Evolutionary conservation across 2,329 filamentous ascomycete genomes (phyloP).

Genomic region (Calonectria pseudoreteaudii): DNA sequence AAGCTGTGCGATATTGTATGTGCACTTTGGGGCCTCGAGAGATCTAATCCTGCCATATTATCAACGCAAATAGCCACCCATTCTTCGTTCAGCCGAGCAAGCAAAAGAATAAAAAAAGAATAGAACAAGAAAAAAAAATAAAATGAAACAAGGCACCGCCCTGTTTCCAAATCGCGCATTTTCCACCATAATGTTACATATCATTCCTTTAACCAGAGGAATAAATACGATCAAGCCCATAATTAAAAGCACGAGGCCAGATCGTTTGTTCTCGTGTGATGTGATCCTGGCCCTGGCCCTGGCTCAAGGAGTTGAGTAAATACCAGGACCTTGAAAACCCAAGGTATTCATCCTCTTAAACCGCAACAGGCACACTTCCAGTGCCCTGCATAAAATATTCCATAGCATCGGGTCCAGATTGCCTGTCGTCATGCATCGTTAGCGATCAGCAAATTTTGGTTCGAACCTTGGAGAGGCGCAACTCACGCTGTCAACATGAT

Average conservation of each 20-base stretch:
- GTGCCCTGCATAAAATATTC: slow-evolving; percentile 52
- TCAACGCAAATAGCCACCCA: no score
- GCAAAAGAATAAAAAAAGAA: no score
- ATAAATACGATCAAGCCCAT: background rate
- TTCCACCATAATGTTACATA: background rate
- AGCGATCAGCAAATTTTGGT: background rate
- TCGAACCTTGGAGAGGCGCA: background rate
- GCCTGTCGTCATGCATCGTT: slow-evolving; percentile 37
- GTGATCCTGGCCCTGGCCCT: no score
- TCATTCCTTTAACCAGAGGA: no score
- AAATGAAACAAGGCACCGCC: background rate
- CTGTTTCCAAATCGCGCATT: background rate
- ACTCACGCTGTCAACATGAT: slow-evolving; percentile 53
- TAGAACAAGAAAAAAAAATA: no score
- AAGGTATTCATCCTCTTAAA: background rate
- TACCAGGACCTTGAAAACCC: no score
- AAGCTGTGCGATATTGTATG: no score
- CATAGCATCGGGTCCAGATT: slow-evolving; percentile 50
- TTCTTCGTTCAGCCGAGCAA: no score
- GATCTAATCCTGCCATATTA: no score
- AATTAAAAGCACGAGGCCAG: background rate
- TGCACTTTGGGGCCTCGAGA: no score
- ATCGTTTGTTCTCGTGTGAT: background rate
- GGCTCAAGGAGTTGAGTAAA: no score
- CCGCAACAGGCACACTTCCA: slow-evolving; percentile 21